Conservation (phyloP, 768 basidiomycete species). For the Leucocoprinus birnbaumii region DNA sequence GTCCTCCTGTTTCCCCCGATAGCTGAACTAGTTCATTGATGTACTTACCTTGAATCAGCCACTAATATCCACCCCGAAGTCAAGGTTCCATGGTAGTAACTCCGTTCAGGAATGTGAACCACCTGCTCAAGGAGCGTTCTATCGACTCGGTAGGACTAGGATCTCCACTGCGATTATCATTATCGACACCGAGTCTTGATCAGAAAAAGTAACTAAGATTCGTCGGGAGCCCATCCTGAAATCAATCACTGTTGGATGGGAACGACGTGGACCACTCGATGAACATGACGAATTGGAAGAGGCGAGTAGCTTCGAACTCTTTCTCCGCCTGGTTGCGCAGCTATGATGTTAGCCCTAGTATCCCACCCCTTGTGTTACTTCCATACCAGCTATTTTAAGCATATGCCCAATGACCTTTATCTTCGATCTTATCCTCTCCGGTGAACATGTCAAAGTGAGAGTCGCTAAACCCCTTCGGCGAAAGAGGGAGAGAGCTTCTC, state of each 20-base stretch:
- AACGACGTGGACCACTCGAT: not conserved
- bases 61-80: not conserved
- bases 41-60: not conserved
- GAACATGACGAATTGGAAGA: not conserved
- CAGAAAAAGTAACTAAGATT: not conserved
- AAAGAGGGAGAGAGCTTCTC: no score
- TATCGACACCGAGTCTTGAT: not conserved
- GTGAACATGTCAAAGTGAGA: no score
- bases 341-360: not conserved
- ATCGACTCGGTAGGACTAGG: not conserved
- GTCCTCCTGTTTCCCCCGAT: not conserved
- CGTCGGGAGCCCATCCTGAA: no score
- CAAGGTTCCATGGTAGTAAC: not conserved
- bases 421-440: not conserved
- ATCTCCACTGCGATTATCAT: not conserved
- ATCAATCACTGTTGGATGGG: not conserved
- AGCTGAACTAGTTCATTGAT: not conserved
- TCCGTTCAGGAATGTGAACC: not conserved
- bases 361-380: not conserved
- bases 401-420: not conserved
- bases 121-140: not conserved
- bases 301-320: not conserved
- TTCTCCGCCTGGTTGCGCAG: conserved; percentile 4
- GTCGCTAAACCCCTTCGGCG: no score
- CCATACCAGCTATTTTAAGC: not conserved